A percentile compares a stretch with the other conserved stretches of the same genome.
phyloP scores from a whole-genome alignment of 176 grass and related monocot genomes.

The Carex parvula region DNA sequence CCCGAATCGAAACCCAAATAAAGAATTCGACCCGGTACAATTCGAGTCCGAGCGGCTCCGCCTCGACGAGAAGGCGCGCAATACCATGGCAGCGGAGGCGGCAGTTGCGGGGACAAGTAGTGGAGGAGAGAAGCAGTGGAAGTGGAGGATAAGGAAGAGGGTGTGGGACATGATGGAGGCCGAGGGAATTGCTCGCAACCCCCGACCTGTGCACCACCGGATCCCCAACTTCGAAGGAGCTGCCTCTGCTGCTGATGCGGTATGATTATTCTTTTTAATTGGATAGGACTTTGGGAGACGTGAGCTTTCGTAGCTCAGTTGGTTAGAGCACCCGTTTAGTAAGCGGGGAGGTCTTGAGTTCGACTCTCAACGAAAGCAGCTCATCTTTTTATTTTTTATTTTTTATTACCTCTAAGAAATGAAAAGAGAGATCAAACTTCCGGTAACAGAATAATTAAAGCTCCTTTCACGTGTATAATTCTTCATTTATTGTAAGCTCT shows the following conservation, averaged over 20 bases:
- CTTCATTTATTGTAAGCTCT: not conserved
- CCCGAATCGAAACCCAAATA: not conserved
- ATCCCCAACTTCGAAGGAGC: conserved; percentile 90
- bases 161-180: conserved; percentile 81
- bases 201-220: conserved; percentile 87
- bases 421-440: not conserved
- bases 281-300: rapidly evolving
- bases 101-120: not conserved
- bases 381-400: not conserved
- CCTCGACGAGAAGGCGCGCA: conserved; percentile 70
- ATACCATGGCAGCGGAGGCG: conserved; percentile 41
- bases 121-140: conserved; percentile 61
- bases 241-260: conserved; percentile 47
- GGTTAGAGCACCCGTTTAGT: conserved; percentile 93
- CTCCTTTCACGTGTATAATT: not conserved
- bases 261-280: not conserved
- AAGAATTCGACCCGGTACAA: conserved; percentile 47
- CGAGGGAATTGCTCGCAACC: conserved; percentile 58
- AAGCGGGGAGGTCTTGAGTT: conserved; percentile 96
- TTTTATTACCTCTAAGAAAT: not conserved
- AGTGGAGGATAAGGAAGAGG: conserved; percentile 73
- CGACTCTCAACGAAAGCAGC: conserved; percentile 75
- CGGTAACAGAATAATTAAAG: not conserved
- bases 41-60: conserved; percentile 74
- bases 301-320: conserved; percentile 79